Base-by-base conservation (phyloP, 73 alveolate species). In the Paramecium caudatum region DNA sequence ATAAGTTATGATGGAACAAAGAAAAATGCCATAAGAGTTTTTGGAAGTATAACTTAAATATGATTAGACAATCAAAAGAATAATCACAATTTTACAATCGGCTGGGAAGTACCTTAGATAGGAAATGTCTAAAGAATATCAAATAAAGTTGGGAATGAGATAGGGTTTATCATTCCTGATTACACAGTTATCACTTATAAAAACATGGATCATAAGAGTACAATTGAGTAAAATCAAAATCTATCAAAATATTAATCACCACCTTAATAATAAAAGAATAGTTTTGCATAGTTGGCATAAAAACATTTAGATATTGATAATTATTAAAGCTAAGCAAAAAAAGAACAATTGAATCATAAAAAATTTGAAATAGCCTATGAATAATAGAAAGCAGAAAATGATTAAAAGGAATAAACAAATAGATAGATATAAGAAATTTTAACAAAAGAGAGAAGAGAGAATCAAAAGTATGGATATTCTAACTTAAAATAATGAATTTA, bases 181-280 rank as follows among this genome's bases (percentile, higher is more conserved):
- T 55, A 55, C 80, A 55, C 80, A 5, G 80, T 55, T 55, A 55
- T 55, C 80, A 55, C 80, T 55, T 55, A 55, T 43, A 55, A 55
- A 55, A 55, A 55, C 30, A 55, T 55, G n/a, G n/a, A n/a, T n/a
- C n/a, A n/a, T n/a, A n/a, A n/a, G 23, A 55, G 30, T 55, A 55
- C 23, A 23, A 43, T 27, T 23, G 23, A 9, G 7, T 7, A 55
- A 55, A 0, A 16, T 3, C 9, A 55, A 3, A 55, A 55, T 55
- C 25, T 10, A 1, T 55, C 23, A 55, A 0, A 5, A 0, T 10
- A 55, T 55, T 23, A 19, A 55, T 43, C 41, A 23, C 12, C 9
- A 55, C 21, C 41, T 5, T n/a, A n/a, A n/a, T n/a, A n/a, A n/a
- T n/a, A n/a, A n/a, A n/a, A n/a, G n/a, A 55, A 55, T 23, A 55